Base-by-base conservation (phyloP, 1,139 yeast species). In the Geotrichum siamense region DNA sequence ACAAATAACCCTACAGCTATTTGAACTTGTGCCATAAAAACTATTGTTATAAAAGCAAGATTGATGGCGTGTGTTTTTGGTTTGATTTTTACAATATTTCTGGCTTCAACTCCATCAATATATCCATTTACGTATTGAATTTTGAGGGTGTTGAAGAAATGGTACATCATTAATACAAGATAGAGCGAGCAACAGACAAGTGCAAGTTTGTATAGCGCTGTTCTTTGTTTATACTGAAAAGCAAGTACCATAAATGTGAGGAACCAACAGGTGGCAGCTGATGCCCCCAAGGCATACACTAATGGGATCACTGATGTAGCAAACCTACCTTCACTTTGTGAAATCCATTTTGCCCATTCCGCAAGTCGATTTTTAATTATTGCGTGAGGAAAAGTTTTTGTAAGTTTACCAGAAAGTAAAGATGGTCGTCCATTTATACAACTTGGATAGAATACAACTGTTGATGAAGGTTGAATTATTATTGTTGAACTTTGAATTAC, bases 1-100 rank as follows among this genome's bases (percentile, higher is more conserved):
- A 76, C 76, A 55, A 82, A 84, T 22, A 83, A 64, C 44, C 91
- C 66, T 76, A 81, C 80, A 5, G 82, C 70, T 21, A 83, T 79
- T 55, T 82, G 89, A 0, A 83, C 87, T 58, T 83, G 91, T 47
- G 85, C 78, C 28, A 83, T 65, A 58, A 80, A 82, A 17, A 82
- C 65, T 4, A 82, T 56, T 5, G 81, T 61, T 19, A 78, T 78
- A 39, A 77, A 76, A 1, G 83, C 59, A 39, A 82, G 64, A 55
- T 82, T 85, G 12, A 82, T 64, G 5, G 76, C 68, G 44, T 75
- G 74, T 16, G 73, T 70, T 3, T 64, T 54, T n/a, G 33, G 28
- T 34, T 72, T 71, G 2, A 54, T 49, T 50, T 75, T 70, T 20
- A 82, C 59, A 10, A 63, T 59, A 38, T 67, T 64, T 21, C 81